A percentile compares a stretch with the other conserved stretches of the same genome.
Conservation (phyloP, 768 basidiomycete genomes). For the Hericium erinaceus region DNA sequence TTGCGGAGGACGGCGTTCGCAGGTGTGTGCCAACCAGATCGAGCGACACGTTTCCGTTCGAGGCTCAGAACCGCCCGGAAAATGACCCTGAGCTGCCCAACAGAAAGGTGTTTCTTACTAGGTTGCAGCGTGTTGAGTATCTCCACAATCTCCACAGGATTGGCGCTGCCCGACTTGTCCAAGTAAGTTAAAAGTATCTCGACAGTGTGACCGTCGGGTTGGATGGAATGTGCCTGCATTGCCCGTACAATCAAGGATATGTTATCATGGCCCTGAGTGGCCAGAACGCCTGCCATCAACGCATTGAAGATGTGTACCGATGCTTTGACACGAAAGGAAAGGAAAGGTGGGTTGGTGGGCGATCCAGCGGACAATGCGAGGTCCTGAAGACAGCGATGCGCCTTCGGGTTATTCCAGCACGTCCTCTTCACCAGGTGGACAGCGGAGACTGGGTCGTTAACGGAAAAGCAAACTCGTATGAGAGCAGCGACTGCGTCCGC, state of each 20-base stretch:
- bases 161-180: slow-evolving; percentile 30
- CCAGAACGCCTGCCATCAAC: slow-evolving; percentile 42
- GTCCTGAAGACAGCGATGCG: background rate
- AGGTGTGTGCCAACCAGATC: slow-evolving; percentile 23
- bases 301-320: slow-evolving; percentile 49
- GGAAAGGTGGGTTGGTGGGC: background rate
- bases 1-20: slow-evolving; percentile 1
- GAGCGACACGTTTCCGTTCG: slow-evolving; percentile 22
- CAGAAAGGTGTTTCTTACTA: slow-evolving; percentile 34
- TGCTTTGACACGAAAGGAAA: slow-evolving; percentile 13
- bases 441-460: slow-evolving; percentile 3
- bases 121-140: slow-evolving; percentile 38
- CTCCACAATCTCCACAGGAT: slow-evolving; percentile 38
- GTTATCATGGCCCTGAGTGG: slow-evolving; percentile 37
- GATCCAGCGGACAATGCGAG: background rate
- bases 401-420: slow-evolving; percentile 2
- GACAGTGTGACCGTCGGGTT: slow-evolving; percentile 44
- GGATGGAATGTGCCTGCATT: slow-evolving; percentile 44
- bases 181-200: slow-evolving; percentile 48
- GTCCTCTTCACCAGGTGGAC: slow-evolving; percentile 1
- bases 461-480: slow-evolving; percentile 8
- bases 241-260: slow-evolving; percentile 39
- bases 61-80: slow-evolving; percentile 42
- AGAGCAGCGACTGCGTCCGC: slow-evolving; percentile 10
- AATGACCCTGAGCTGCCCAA: slow-evolving; percentile 48